Evolutionary conservation across 768 basidiomycete species (phyloP).

Genomic region (Chiua virens): DNA sequence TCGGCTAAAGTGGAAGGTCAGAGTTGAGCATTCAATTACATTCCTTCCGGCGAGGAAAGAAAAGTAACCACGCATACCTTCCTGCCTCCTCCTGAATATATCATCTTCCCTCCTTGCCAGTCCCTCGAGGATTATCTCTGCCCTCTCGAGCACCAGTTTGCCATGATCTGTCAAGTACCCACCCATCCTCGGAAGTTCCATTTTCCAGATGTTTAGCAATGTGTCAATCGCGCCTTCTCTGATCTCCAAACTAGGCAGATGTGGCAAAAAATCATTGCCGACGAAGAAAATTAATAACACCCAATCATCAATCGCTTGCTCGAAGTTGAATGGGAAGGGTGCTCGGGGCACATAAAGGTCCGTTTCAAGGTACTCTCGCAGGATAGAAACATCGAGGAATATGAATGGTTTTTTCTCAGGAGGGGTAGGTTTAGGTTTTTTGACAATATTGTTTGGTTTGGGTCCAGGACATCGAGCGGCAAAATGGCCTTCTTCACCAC

Average conservation of each 20-base stretch:
- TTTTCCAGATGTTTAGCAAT: slow-evolving; percentile 92
- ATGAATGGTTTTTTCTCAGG: slow-evolving; percentile 90
- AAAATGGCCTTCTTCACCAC: slow-evolving; percentile 93
- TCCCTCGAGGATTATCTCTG: slow-evolving; percentile 93
- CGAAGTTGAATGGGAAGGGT: slow-evolving; percentile 87
- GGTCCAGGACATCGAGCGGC: slow-evolving; percentile 91
- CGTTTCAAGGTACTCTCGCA: slow-evolving; percentile 97
- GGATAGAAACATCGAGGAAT: slow-evolving; percentile 93
- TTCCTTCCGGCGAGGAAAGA: slow-evolving; percentile 5
- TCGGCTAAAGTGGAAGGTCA: slow-evolving; percentile 58
- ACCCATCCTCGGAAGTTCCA: slow-evolving; percentile 92
- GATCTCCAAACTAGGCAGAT: slow-evolving; percentile 97
- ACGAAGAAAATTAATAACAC: slow-evolving; percentile 99
- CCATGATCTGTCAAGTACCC: slow-evolving; percentile 97
- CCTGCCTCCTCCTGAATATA: slow-evolving; percentile 88
- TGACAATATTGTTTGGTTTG: slow-evolving; percentile 55
- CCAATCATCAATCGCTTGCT: slow-evolving; percentile 99
- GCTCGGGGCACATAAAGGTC: slow-evolving; percentile 83
- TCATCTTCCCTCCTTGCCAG: slow-evolving; percentile 94
- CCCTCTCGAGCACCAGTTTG: slow-evolving; percentile 77
- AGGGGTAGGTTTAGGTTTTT: slow-evolving; percentile 46
- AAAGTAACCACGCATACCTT: slow-evolving; percentile 62
- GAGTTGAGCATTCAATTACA: slow-evolving; percentile 8
- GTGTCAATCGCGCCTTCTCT: slow-evolving; percentile 99
- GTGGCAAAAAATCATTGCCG: slow-evolving; percentile 97